Conservation (phyloP, 345 rosid genomes). For the Lepidium didymum region DNA sequence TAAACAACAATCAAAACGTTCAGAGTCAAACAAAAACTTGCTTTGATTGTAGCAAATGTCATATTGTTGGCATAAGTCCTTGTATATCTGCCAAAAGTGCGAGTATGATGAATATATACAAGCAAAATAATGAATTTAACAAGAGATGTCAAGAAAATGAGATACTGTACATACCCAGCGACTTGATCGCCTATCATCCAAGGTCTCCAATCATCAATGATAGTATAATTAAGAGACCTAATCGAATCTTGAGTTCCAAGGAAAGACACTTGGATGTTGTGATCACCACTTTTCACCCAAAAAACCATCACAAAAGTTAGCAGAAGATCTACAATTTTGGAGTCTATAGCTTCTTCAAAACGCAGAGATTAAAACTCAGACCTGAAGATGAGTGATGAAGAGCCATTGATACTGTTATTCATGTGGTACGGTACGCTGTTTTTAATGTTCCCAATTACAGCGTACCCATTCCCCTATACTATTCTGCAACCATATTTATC, state of each 20-base stretch:
- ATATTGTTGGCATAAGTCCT: constrained; percentile 58
- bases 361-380: background rate
- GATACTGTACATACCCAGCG: constrained; percentile 22
- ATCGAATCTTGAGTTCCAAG: constrained; percentile 63
- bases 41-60: constrained; percentile 79
- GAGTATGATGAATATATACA: background rate
- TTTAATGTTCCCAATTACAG: constrained; percentile 1
- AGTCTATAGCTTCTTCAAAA: background rate
- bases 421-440: constrained; percentile 19
- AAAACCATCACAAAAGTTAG: constrained; percentile 4
- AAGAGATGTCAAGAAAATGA: background rate
- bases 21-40: background rate
- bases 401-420: constrained; percentile 19
- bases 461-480: constrained; percentile 21
- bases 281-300: constrained; percentile 48
- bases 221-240: constrained; percentile 44
- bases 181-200: constrained; percentile 52
- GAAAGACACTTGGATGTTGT: constrained; percentile 39
- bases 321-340: background rate
- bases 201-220: constrained; percentile 57
- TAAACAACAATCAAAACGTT: background rate
- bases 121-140: background rate
- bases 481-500: constrained; percentile 1
- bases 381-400: constrained; percentile 25
- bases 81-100: constrained; percentile 34